Conservation (phyloP, 805 yeast species). For the Ogataea pignaliae region DNA sequence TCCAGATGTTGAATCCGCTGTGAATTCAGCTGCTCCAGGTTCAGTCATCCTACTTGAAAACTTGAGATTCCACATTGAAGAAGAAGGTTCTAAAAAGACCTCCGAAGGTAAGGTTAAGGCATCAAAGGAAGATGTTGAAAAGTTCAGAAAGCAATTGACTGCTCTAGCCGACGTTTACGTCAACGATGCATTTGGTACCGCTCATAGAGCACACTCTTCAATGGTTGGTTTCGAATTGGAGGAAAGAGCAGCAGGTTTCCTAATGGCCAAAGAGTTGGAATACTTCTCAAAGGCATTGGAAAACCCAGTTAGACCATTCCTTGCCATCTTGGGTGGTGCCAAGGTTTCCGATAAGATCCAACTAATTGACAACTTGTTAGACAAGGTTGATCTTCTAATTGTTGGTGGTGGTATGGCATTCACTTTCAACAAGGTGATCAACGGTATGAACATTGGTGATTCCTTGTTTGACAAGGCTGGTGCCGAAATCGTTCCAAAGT, state of each 20-base stretch:
- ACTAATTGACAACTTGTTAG: constrained; percentile 92
- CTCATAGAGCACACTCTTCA: constrained; percentile 99
- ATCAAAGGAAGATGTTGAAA: constrained; percentile 72
- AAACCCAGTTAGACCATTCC: constrained; percentile 96
- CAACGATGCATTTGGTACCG: constrained; percentile 98
- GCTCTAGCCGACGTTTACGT: constrained; percentile 94
- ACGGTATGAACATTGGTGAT: constrained; percentile 82
- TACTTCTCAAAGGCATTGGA: constrained; percentile 98
- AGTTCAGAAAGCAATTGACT: constrained; percentile 87
- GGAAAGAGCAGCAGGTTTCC: constrained; percentile 98
- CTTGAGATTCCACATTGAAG: constrained; percentile 98
- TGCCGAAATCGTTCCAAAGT: constrained; percentile 88
- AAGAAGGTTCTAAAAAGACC: constrained; percentile 81
- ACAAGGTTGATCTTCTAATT: constrained; percentile 91
- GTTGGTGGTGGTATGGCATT: constrained; percentile 99
- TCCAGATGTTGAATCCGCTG: constrained; percentile 76
- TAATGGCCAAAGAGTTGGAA: constrained; percentile 94
- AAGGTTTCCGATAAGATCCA: constrained; percentile 98
- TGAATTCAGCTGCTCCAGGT: constrained; percentile 70
- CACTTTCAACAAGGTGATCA: constrained; percentile 94
- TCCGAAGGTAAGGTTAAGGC: constrained; percentile 95
- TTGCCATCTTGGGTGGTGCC: constrained; percentile 99
- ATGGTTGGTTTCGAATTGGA: constrained; percentile 97
- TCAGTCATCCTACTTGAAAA: constrained; percentile 89
- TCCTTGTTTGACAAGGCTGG: constrained; percentile 93